Evolutionary conservation across 352 stramenopile genomes (phyloP), one percentile per base, ranked within the genome.

Genomic region (Albugo candida): DNA sequence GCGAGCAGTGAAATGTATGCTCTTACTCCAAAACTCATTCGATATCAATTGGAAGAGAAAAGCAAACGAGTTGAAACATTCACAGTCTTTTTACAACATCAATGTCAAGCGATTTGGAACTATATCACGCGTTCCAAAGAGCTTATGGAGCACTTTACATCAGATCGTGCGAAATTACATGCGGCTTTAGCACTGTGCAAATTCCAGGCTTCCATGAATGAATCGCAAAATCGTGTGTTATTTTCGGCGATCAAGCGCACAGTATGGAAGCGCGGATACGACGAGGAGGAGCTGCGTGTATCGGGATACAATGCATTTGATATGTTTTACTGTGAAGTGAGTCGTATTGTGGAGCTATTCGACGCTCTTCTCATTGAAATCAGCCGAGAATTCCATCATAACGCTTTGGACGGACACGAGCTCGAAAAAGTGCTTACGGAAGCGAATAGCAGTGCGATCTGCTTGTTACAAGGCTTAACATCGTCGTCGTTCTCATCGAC

Each of bases 281-380:
- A 81, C 40, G 77, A 72, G 16, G 75, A 88, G 14, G 66, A 88
- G 54, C 74, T 92, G 18, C 67, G 67, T 14, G 56, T 85, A 5
- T 73, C 78, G 8, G 78, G 78, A 2, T 92, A 85, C 61, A 87
- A 82, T 47, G 66, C 75, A 2, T 87, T 92, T 55, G 78, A 92
- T 58, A 74, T 88, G 16, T 92, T 92, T 40, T 92, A 85, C 45
- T 86, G 70, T 42, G 78, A 92, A 62, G 70, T 88, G 20, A 88
- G 66, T 58, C 83, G 82, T 40, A 60, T 92, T 27, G 47, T 61
- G 2, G 75, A 88, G 40, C 46, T 92, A 3, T 85, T 87, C 78
- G 42, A 52, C 60, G n/a, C 48, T 83, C 14, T 58, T 58, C 13
- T 64, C 61, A 1, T 67, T 70, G 24, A 67, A 75, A 38, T 67